Evolutionary conservation across 352 stramenopile species (phyloP).

Genomic region (Pythium aquatile): DNA sequence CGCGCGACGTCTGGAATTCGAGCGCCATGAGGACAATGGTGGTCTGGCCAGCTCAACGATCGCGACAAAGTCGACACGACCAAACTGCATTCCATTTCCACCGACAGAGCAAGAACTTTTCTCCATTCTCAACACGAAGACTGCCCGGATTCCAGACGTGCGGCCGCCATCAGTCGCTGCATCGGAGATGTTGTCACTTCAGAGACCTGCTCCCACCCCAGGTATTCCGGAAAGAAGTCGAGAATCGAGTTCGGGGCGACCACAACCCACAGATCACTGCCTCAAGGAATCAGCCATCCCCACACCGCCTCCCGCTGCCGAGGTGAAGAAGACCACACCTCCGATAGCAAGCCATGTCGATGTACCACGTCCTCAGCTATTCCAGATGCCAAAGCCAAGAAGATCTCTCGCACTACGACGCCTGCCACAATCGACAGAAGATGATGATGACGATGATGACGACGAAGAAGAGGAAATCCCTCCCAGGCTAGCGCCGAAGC

Average conservation of each 20-base stretch:
- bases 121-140: neutral
- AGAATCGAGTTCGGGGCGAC: too few relatives aligned
- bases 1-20: conserved; percentile 54
- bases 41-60: neutral
- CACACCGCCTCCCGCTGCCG: neutral
- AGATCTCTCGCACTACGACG: conserved; percentile 15
- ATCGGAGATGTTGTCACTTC: too few relatives aligned
- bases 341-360: neutral
- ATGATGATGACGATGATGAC: neutral
- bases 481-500: neutral
- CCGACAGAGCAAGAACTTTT: neutral
- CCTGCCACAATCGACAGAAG: neutral
- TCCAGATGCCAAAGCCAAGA: conserved; percentile 15
- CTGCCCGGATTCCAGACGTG: too few relatives aligned
- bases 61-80: neutral
- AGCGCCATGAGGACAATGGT: conserved; percentile 3
- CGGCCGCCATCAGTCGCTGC: too few relatives aligned
- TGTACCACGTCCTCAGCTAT: neutral
- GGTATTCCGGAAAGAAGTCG: too few relatives aligned
- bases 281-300: too few relatives aligned
- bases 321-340: neutral
- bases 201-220: too few relatives aligned
- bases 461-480: too few relatives aligned
- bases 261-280: too few relatives aligned
- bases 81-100: conserved; percentile 37